Conservation (phyloP, 495 filamentous ascomycete genomes). For the Talaromyces ruber region DNA sequence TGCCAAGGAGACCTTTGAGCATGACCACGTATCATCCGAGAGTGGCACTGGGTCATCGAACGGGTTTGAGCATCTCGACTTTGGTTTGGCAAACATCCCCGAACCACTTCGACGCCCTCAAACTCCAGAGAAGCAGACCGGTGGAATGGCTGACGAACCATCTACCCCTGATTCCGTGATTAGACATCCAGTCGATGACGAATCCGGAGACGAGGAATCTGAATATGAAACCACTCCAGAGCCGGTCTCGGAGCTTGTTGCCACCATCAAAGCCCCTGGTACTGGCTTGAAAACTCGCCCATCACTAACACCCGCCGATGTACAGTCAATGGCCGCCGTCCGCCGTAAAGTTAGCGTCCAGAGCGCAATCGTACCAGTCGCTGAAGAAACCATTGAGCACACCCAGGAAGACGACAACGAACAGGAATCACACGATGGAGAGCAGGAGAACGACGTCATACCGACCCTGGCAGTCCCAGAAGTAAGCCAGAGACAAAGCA, state of each 20-base stretch:
- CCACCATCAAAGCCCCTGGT: constrained; percentile 85
- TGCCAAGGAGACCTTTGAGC: neutral
- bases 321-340: constrained; percentile 78
- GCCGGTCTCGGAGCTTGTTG: constrained; percentile 69
- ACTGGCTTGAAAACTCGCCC: constrained; percentile 84
- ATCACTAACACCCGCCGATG: constrained; percentile 76
- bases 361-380: constrained; percentile 49
- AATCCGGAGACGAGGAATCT: constrained; percentile 14
- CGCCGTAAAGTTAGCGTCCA: constrained; percentile 77
- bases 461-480: constrained; percentile 9
- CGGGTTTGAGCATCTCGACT: constrained; percentile 13
- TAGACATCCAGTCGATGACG: constrained; percentile 53
- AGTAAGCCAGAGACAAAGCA: constrained; percentile 35
- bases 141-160: constrained; percentile 49
- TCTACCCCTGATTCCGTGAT: constrained; percentile 93
- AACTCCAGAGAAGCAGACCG: constrained; percentile 53
- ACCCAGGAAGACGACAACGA: constrained; percentile 27
- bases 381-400: constrained; percentile 23
- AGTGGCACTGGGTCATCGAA: neutral
- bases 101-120: constrained; percentile 47
- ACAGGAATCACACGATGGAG: neutral
- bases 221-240: constrained; percentile 30
- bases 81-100: constrained; percentile 41
- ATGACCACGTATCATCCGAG: neutral
- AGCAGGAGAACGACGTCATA: constrained; percentile 7